Evolutionary conservation across 108 stramenopile genomes (phyloP).

Genomic region (Discostella pseudostelligera): DNA sequence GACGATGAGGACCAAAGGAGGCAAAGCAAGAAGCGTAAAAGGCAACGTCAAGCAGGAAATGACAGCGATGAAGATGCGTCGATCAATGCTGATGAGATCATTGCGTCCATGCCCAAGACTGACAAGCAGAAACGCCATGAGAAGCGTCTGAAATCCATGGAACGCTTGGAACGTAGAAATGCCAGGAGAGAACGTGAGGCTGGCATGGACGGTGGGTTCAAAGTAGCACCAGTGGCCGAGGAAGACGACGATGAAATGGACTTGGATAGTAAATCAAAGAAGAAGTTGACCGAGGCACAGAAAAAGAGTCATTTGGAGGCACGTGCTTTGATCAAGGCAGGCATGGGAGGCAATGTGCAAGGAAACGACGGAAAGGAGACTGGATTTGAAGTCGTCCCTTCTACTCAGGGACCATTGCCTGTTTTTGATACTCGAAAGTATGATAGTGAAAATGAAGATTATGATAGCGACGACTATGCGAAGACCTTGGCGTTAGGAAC

Average conservation of each 20-base stretch:
- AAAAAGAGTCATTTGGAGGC: slow-evolving; percentile 76
- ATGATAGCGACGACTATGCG: slow-evolving; percentile 96
- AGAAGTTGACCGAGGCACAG: slow-evolving; percentile 63
- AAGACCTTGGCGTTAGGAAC: slow-evolving; percentile 93
- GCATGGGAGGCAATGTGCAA: slow-evolving; percentile 57
- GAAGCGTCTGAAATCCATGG: slow-evolving; percentile 87
- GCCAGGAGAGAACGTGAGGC: slow-evolving; percentile 66
- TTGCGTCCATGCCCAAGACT: slow-evolving; percentile 93
- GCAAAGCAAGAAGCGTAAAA: slow-evolving; percentile 18
- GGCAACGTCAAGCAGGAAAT: slow-evolving; percentile 8
- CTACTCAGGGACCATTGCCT: slow-evolving; percentile 50
- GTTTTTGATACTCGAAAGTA: slow-evolving; percentile 85
- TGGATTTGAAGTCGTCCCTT: slow-evolving; percentile 72
- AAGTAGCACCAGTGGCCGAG: slow-evolving; percentile 62
- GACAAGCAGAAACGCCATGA: slow-evolving; percentile 97
- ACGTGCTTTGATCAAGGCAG: slow-evolving; percentile 84
- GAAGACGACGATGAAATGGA: slow-evolving; percentile 61
- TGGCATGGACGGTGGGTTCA: slow-evolving; percentile 75
- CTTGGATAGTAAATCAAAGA: slow-evolving; percentile 30
- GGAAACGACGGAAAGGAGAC: slow-evolving; percentile 24
- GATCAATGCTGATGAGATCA: slow-evolving; percentile 73
- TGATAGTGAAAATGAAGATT: slow-evolving; percentile 94
- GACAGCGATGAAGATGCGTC: slow-evolving; percentile 35
- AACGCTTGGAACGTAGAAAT: slow-evolving; percentile 84
- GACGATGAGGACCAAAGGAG: slow-evolving; percentile 49